These are phyloP conservation scores for Naematelia encephala DNA, from an alignment of 768 basidiomycete genomes.

Conservation along the genomic window DNA sequence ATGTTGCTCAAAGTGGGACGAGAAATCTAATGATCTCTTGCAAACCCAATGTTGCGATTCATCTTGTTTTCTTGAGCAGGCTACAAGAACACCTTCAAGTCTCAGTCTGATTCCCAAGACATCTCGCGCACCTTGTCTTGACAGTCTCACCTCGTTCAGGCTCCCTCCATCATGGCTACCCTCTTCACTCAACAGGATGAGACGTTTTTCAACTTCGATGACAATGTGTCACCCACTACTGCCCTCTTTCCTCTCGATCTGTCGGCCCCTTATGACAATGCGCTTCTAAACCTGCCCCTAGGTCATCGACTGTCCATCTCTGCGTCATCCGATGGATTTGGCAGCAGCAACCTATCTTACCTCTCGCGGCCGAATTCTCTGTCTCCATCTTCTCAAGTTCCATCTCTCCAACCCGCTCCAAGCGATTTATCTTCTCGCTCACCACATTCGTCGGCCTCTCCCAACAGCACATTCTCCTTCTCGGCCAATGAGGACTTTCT, in stretches of 20 bases:
- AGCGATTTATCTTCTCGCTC: conserved; percentile 18
- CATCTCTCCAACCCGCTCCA: conserved; percentile 26
- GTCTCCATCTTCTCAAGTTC: conserved; percentile 18
- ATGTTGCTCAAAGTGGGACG: conserved; percentile 1
- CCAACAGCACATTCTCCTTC: conserved; percentile 28
- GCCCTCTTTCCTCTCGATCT: conserved; percentile 26
- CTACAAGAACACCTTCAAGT: not conserved
- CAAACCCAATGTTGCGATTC: not conserved
- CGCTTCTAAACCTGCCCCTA: conserved; percentile 14
- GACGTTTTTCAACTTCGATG: conserved; percentile 16
- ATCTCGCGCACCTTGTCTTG: not conserved
- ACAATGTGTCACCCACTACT: conserved; percentile 12
- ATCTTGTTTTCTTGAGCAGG: not conserved
- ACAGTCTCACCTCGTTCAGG: not conserved
- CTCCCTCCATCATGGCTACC: conserved; percentile 11
- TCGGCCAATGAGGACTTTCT: conserved; percentile 5
- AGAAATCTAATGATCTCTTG: not conserved
- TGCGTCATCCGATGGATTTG: not conserved
- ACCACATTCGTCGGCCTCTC: conserved; percentile 32
- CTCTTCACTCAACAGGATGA: conserved; percentile 12
- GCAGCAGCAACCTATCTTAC: not conserved
- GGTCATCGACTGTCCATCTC: conserved; percentile 4
- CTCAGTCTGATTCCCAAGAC: not conserved
- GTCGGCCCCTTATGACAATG: conserved; percentile 13
- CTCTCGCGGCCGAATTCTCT: not conserved